Base-by-base conservation (phyloP, 2,329 filamentous ascomycete species). In the Stachybotrys chartarum region DNA sequence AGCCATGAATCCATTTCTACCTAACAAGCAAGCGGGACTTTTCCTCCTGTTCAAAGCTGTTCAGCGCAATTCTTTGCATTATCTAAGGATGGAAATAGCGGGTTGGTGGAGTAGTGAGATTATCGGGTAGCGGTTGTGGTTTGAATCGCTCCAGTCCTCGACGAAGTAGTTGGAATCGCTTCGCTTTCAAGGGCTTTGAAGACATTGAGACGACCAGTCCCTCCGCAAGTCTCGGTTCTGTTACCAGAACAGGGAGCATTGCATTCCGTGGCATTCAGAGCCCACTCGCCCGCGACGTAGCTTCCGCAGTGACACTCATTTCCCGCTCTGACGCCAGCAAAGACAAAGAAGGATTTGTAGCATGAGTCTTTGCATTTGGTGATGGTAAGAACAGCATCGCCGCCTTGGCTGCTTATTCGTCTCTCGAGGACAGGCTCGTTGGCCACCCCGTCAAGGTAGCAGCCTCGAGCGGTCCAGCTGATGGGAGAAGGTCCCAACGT, bases 301-400 rank as follows among this genome's bases (percentile, higher is more conserved):
- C 66, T 66, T 53, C 71, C 68, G 62, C 75, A 78, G 60, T 72
- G 74, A 58, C 72, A 75, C 60, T 75, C 67, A 51, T 66, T 63
- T n/a, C 63, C 69, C 57, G 62, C 67, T 56, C 71, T 67, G 7
- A 73, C 59, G 47, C 73, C 75, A 39, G 73, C 74, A 58, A 72
- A 74, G 7, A 52, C 59, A 56, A 69, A 74, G 7, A 64, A 63
- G 10, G 67, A 63, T 52, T 62, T 62, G 32, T 67, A 71, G 61
- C 74, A 73, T 48, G 69, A 64, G 32, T 63, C 63, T 56, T 76
- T 65, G 52, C 72, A 73, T 17, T 61, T 63, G 35, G 64, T 60
- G 14, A 66, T 63, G 7, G 71, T 73, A 46, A 75, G 55, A 24
- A 61, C 62, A 10, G 57, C 51, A 24, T 64, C 60, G 46, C 57